Evolutionary conservation across 1,284 basidiomycete species (phyloP).

Genomic region (Cryptococcus floricola): DNA sequence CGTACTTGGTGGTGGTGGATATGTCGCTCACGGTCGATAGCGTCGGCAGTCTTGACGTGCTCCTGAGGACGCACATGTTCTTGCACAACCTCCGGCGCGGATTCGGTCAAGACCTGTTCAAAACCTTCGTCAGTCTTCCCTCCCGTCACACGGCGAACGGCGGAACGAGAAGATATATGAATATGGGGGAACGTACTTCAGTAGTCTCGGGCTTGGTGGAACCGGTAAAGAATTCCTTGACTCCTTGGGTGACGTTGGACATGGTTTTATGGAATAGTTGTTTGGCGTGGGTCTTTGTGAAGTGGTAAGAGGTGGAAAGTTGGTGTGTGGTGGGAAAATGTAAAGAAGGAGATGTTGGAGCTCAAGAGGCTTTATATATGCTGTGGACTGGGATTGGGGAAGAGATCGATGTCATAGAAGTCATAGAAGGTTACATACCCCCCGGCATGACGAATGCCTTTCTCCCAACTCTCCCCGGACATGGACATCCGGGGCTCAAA

Average conservation of each 20-base stretch:
- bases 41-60: slow-evolving; percentile 40
- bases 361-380: too few species aligned
- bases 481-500: too few species aligned
- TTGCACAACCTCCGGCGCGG: slow-evolving; percentile 43
- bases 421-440: too few species aligned
- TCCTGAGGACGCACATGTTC: slow-evolving; percentile 40
- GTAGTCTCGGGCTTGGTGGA: slow-evolving; percentile 38
- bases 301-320: not conserved
- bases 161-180: not conserved
- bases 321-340: not conserved
- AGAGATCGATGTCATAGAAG: too few species aligned
- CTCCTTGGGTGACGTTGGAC: slow-evolving; percentile 33
- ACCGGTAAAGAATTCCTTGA: slow-evolving; percentile 27
- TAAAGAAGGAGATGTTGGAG: too few species aligned
- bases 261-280: slow-evolving; percentile 22
- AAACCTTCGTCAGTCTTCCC: not conserved
- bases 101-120: slow-evolving; percentile 42
- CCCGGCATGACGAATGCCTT: too few species aligned
- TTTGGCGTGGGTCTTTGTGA: too few species aligned
- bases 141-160: too few species aligned
- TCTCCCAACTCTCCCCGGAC: too few species aligned
- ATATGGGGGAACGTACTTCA: slow-evolving; percentile 33
- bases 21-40: slow-evolving; percentile 47
- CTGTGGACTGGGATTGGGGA: too few species aligned
- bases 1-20: slow-evolving; percentile 42